Base-by-base conservation (phyloP, 495 filamentous ascomycete genomes). In the Cercophora newfieldiana region DNA sequence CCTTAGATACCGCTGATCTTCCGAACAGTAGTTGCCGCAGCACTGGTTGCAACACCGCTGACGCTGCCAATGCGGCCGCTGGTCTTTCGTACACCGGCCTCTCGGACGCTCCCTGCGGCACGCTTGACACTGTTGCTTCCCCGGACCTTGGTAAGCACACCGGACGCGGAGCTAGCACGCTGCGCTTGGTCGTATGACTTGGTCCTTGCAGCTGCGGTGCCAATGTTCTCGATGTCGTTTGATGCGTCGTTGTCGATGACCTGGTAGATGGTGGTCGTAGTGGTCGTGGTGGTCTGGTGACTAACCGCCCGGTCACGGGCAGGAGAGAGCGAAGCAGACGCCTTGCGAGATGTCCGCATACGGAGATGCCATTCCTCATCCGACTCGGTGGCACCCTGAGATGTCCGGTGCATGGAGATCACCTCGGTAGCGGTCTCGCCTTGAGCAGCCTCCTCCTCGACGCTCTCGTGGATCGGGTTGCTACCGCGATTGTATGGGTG, bases 21-120 rank as follows among this genome's bases (percentile, higher is more conserved):
- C 33, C 81, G 72, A 19, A 70, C 67, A 18, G 75, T 72, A 19
- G 75, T 67, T 8, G 70, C 67, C 14, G 75, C 63, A 44, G 70
- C 70, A 24, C 68, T 66, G 14, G 72, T 72, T 16, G 75, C 63
- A 22, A 65, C 68, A 31, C 69, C 72, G 25, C 89, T 88, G 18
- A 89, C 80, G 72, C 94, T 96, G 7, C 93, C 93, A n/a, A 97
- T 84, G 8, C 94, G 86, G n/a, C 93, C 92, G 75, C 93, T 97
- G 6, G 90, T 89, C 81, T 99, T 99, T 61, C 94, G 86, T 25
- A 97, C 89, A 16, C 91, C 92, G 26, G 82, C 82, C 61, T 73
- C 72, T 19, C 70, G 56, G 71, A 79, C 67, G 83, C 80, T 72
- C 85, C 83, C 56, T 61, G 82, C 50, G 79, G 81, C 79, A 68